Evolutionary conservation across 1,284 basidiomycete genomes (phyloP).

Genomic region (Psilocybe mexicana): DNA sequence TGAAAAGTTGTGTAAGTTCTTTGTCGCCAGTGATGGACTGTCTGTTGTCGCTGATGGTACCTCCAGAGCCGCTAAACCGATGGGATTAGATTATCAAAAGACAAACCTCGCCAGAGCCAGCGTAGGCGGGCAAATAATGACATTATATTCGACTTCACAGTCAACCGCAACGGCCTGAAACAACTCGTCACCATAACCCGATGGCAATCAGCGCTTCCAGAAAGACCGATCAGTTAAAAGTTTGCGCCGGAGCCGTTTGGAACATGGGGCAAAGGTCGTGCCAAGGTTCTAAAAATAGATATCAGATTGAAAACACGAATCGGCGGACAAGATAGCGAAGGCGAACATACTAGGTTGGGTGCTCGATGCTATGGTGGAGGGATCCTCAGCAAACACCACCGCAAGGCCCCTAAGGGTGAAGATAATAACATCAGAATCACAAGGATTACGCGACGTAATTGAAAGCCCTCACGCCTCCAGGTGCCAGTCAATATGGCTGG

Average conservation of each 20-base stretch:
- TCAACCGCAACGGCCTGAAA: no score
- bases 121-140: no score
- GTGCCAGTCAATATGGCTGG: constrained; percentile 2
- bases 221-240: neutral
- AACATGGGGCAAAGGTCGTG: neutral
- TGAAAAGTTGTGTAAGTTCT: no score
- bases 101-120: no score
- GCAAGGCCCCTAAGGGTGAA: neutral
- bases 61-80: no score
- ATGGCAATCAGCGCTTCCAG: no score
- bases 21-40: no score
- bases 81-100: no score
- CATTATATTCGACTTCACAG: no score
- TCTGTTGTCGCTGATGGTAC: no score
- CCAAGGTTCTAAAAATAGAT: neutral
- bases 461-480: neutral
- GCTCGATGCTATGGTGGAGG: neutral
- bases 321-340: neutral
- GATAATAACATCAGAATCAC: neutral
- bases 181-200: no score
- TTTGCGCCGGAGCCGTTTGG: neutral
- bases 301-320: neutral
- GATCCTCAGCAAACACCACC: neutral
- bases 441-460: neutral
- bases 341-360: neutral